A percentile compares a stretch with the other conserved stretches of the same genome.
Evolutionary conservation across 176 grass and related monocot species (phyloP).

Genomic region (Oryza punctata): DNA sequence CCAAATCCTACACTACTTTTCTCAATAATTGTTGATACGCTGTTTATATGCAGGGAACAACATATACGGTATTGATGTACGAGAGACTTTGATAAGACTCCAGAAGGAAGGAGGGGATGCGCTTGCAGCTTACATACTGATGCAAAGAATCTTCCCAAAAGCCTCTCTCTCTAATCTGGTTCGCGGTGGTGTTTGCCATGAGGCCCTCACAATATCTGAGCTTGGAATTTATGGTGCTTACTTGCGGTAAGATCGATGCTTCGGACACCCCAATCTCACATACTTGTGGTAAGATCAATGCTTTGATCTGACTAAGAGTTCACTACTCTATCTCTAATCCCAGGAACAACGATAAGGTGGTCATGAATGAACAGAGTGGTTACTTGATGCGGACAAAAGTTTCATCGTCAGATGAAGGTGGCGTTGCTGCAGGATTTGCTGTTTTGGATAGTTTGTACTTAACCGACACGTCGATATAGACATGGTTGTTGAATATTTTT

Average conservation of each 20-base stretch:
- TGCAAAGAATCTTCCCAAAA: slow-evolving; percentile 96
- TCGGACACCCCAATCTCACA: not conserved
- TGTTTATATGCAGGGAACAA: slow-evolving; percentile 75
- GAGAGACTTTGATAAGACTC: slow-evolving; percentile 67
- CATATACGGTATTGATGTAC: slow-evolving; percentile 74
- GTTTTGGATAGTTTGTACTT: slow-evolving; percentile 92
- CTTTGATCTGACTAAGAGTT: slow-evolving; percentile 21
- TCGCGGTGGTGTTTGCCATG: slow-evolving; percentile 78
- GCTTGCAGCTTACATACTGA: slow-evolving; percentile 82
- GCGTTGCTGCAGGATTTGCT: slow-evolving; percentile 93
- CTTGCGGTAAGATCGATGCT: slow-evolving; percentile 51
- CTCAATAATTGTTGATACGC: slow-evolving; percentile 29
- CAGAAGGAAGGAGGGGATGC: slow-evolving; percentile 64
- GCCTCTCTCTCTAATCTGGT: slow-evolving; percentile 71
- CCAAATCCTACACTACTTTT: not conserved
- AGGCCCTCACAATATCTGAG: slow-evolving; percentile 75
- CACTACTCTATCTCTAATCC: slow-evolving; percentile 20
- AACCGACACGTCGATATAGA: slow-evolving; percentile 54
- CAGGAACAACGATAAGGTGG: slow-evolving; percentile 92
- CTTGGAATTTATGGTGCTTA: slow-evolving; percentile 91
- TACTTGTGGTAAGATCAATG: not conserved
- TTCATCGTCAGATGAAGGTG: slow-evolving; percentile 97
- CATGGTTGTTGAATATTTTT: not conserved
- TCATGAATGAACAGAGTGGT: slow-evolving; percentile 81
- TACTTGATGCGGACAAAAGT: slow-evolving; percentile 98